Percentiles rank a stretch among this genome's conserved stretches.
Evolutionary conservation across 805 yeast genomes (phyloP).

Genomic region (Lachancea quebecensis): DNA sequence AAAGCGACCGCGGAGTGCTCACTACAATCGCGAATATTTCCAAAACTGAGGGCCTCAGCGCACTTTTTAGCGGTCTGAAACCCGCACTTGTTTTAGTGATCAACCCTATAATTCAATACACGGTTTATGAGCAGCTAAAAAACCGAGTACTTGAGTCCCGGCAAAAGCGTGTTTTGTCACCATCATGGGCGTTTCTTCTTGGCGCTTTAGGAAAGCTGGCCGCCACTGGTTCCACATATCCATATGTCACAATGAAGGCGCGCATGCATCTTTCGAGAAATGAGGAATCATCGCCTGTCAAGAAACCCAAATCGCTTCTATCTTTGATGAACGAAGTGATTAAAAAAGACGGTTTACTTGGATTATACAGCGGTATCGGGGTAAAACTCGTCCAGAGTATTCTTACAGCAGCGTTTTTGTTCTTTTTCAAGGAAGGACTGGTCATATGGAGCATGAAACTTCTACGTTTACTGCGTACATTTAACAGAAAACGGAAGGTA

Average conservation of each 20-base stretch:
- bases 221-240: conserved; percentile 87
- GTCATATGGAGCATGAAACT: conserved; percentile 50
- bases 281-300: conserved; percentile 8
- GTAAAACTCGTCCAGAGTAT: conserved; percentile 80
- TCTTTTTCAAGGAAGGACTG: conserved; percentile 84
- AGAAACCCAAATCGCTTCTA: conserved; percentile 32
- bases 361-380: conserved; percentile 74
- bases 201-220: conserved; percentile 87
- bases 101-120: conserved; percentile 89
- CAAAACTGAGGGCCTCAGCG: conserved; percentile 60
- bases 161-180: conserved; percentile 43
- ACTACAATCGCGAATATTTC: conserved; percentile 55
- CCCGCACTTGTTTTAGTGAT: conserved; percentile 83
- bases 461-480: conserved; percentile 35
- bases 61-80: conserved; percentile 75
- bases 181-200: conserved; percentile 72
- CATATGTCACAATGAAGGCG: conserved; percentile 82
- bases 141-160: conserved; percentile 50
- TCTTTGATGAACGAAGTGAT: conserved; percentile 53
- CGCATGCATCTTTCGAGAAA: conserved; percentile 60
- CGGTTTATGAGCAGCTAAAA: conserved; percentile 81
- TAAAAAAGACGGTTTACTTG: conserved; percentile 62
- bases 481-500: conserved; percentile 3
- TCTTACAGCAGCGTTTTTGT: conserved; percentile 81
- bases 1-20: conserved; percentile 40